A percentile compares a stretch with the other conserved stretches of the same genome.
These are phyloP conservation scores for Venturia aucupariae DNA, from an alignment of 2,329 filamentous ascomycete species.

Conservation along the genomic window DNA sequence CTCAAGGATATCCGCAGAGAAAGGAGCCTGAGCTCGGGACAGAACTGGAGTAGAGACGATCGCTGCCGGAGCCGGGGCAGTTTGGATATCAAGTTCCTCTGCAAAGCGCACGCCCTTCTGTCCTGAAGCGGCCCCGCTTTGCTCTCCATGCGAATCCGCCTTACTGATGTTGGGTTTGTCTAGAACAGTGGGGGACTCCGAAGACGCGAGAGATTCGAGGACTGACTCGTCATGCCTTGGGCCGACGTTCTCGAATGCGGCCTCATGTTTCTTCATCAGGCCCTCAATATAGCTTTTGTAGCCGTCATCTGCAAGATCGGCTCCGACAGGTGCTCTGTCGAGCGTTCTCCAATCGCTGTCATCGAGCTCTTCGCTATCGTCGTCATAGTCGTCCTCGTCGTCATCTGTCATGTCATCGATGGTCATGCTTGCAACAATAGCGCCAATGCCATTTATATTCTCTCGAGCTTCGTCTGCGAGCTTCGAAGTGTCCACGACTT, in stretches of 20 bases:
- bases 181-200: not conserved
- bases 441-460: constrained; percentile 67
- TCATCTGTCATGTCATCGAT: constrained; percentile 54
- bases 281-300: constrained; percentile 51
- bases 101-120: constrained; percentile 77
- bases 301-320: constrained; percentile 27
- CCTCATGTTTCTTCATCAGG: constrained; percentile 13
- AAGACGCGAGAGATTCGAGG: not conserved
- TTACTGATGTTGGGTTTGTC: not conserved
- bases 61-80: constrained; percentile 28
- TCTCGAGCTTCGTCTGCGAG: constrained; percentile 9
- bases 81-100: constrained; percentile 60
- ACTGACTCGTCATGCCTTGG: constrained; percentile 4
- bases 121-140: not conserved
- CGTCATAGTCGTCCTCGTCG: constrained; percentile 42
- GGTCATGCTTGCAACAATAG: constrained; percentile 85
- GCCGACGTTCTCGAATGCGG: constrained; percentile 13
- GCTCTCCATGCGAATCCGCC: not conserved
- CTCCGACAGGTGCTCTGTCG: constrained; percentile 2
- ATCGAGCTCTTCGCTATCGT: constrained; percentile 32
- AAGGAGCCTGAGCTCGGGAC: constrained; percentile 20
- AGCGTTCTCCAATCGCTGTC: constrained; percentile 30
- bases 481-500: constrained; percentile 6
- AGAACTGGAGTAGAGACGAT: constrained; percentile 22
- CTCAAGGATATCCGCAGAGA: constrained; percentile 23